Percentiles rank a stretch among this genome's conserved stretches.
Conservation (phyloP, 2,329 filamentous ascomycete genomes). For the Fusarium devonianum region DNA sequence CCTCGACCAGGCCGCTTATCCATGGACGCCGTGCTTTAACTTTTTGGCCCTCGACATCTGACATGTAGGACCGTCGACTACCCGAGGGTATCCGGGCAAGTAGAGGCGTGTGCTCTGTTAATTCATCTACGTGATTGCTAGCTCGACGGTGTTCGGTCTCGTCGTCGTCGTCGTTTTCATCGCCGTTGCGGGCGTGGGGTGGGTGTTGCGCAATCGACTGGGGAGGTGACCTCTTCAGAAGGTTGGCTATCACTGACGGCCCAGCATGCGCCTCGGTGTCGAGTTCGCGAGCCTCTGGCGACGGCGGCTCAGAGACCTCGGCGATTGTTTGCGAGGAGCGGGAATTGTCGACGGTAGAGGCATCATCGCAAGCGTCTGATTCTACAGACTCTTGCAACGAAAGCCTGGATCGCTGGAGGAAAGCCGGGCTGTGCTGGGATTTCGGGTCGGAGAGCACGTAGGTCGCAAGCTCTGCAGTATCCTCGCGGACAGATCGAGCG, state of each 20-base stretch:
- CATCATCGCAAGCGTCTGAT: slow-evolving; percentile 34
- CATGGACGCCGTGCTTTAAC: slow-evolving; percentile 42
- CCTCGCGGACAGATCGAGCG: slow-evolving; percentile 80
- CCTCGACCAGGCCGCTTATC: slow-evolving; percentile 45
- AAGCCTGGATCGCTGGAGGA: slow-evolving; percentile 51
- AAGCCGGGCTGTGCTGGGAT: slow-evolving; percentile 52
- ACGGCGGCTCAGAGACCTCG: slow-evolving; percentile 63
- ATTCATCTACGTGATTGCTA: slow-evolving; percentile 23
- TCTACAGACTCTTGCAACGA: slow-evolving; percentile 42
- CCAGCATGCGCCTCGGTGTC: slow-evolving; percentile 37
- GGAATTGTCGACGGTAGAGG: slow-evolving; percentile 35
- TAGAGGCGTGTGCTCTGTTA: slow-evolving; percentile 58
- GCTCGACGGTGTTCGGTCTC: slow-evolving; percentile 17
- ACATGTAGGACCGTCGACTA: slow-evolving; percentile 43
- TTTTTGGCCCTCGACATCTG: slow-evolving; percentile 62
- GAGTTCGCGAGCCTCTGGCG: slow-evolving; percentile 34
- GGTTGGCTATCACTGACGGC: slow-evolving; percentile 56
- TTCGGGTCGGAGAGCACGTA: slow-evolving; percentile 76
- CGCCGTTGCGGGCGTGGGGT: slow-evolving; percentile 16
- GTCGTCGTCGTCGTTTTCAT: slow-evolving; percentile 15
- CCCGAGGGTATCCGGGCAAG: slow-evolving; percentile 47
- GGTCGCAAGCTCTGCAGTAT: slow-evolving; percentile 85
- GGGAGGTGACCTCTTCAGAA: slow-evolving; percentile 59
- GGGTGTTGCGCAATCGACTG: slow-evolving; percentile 42
- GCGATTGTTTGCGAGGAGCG: slow-evolving; percentile 59